A percentile compares a stretch with the other conserved stretches of the same genome.
These are phyloP conservation scores for Oemleria cerasiformis DNA, from an alignment of 306 rosid species.

Conservation along the genomic window DNA sequence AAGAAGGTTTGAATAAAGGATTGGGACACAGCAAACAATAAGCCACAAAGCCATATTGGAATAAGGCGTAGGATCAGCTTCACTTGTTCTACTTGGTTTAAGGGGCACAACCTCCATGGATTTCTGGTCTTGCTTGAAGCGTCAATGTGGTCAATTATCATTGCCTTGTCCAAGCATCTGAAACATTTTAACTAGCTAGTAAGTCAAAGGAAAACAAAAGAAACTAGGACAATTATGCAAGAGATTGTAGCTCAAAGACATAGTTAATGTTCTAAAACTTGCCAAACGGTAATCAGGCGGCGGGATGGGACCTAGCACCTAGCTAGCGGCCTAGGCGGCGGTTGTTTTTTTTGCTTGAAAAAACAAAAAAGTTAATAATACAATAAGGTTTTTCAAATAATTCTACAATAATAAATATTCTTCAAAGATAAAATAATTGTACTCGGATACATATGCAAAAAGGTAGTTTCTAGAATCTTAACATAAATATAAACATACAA, in stretches of 20 bases:
- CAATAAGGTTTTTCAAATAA: too few species aligned
- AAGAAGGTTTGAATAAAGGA: slow-evolving; percentile 51
- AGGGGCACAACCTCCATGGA: slow-evolving; percentile 71
- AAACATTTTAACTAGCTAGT: slow-evolving; percentile 1
- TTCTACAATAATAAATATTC: too few species aligned
- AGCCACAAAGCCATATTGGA: slow-evolving; percentile 62
- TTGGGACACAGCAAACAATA: slow-evolving; percentile 63
- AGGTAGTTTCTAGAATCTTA: too few species aligned
- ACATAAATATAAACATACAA: background rate
- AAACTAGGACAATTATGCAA: background rate
- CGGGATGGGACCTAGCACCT: too few species aligned
- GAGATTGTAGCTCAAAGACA: too few species aligned
- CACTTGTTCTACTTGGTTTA: slow-evolving; percentile 63
- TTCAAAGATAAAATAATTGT: too few species aligned
- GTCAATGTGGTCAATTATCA: slow-evolving; percentile 47
- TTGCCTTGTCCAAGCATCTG: slow-evolving; percentile 66
- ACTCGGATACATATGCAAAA: too few species aligned
- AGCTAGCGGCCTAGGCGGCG: too few species aligned
- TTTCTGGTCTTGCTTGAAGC: slow-evolving; percentile 40
- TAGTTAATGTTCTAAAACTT: background rate
- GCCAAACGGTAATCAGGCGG: too few species aligned
- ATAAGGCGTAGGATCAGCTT: slow-evolving; percentile 56
- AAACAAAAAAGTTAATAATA: too few species aligned
- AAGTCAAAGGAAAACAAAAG: background rate
- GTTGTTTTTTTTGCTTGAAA: too few species aligned